phyloP scores from a whole-genome alignment of 345 rosid genomes.

The Pugionium cornutum region DNA sequence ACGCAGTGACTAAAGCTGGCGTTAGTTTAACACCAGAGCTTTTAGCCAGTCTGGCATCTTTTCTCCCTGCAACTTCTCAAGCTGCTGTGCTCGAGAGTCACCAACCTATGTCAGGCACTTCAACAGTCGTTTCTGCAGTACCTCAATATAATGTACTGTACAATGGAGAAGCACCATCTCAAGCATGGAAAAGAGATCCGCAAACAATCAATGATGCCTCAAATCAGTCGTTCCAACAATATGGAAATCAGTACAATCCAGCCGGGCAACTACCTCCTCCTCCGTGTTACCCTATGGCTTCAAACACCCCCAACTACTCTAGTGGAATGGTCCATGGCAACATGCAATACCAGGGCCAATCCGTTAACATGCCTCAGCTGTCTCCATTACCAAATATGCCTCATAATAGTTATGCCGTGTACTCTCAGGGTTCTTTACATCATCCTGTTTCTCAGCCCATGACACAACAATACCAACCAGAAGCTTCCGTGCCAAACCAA shows the following conservation, averaged over 20 bases:
- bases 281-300: constrained; percentile 47
- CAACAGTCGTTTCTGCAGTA: constrained; percentile 42
- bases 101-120: constrained; percentile 49
- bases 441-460: constrained; percentile 53
- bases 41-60: constrained; percentile 69
- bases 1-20: constrained; percentile 41
- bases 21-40: constrained; percentile 83
- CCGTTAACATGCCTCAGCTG: constrained; percentile 54
- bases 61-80: constrained; percentile 65
- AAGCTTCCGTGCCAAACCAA: constrained; percentile 45
- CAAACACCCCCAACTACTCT: constrained; percentile 48
- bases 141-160: constrained; percentile 40
- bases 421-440: constrained; percentile 53
- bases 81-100: constrained; percentile 50
- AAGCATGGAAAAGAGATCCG: constrained; percentile 55
- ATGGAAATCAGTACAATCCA: constrained; percentile 59
- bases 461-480: constrained; percentile 64
- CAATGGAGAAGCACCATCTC: constrained; percentile 47
- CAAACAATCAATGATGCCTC: constrained; percentile 48
- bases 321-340: constrained; percentile 45
- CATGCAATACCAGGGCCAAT: constrained; percentile 56
- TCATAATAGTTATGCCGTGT: constrained; percentile 25
- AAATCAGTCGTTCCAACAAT: constrained; percentile 49
- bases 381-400: constrained; percentile 51
- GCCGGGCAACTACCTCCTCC: constrained; percentile 49